These are phyloP conservation scores for Mycosphaerella sp. DNA, from an alignment of 2,329 filamentous ascomycete species.

Conservation along the genomic window DNA sequence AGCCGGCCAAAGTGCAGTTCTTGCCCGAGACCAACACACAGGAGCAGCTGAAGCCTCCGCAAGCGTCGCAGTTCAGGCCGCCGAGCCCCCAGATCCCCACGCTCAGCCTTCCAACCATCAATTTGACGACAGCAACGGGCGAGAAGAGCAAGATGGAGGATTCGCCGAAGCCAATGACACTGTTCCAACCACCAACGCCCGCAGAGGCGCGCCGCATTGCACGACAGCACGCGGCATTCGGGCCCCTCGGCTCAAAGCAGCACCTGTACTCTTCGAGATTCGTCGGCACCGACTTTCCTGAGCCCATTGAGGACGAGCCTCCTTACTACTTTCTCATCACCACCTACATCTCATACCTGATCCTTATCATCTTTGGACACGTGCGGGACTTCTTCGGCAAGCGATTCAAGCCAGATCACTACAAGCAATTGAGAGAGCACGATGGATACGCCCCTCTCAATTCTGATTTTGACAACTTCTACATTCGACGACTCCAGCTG, in stretches of 20 bases:
- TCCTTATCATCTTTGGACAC: slow-evolving; percentile 92
- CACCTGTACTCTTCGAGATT: slow-evolving; percentile 89
- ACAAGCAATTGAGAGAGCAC: slow-evolving; percentile 71
- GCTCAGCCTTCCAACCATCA: slow-evolving; percentile 81
- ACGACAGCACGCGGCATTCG: slow-evolving; percentile 83
- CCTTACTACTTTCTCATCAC: slow-evolving; percentile 96
- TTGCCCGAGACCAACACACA: slow-evolving; percentile 31
- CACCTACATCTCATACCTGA: slow-evolving; percentile 96
- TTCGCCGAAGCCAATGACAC: slow-evolving; percentile 63
- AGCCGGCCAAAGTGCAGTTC: slow-evolving; percentile 25
- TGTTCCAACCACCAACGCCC: slow-evolving; percentile 83
- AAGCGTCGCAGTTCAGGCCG: slow-evolving; percentile 57
- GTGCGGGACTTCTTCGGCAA: slow-evolving; percentile 97
- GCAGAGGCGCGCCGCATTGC: slow-evolving; percentile 71
- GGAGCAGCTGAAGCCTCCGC: slow-evolving; percentile 27
- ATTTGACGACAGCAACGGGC: slow-evolving; percentile 75
- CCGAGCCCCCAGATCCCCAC: slow-evolving; percentile 63
- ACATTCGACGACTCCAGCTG: slow-evolving; percentile 84
- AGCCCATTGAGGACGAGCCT: slow-evolving; percentile 88
- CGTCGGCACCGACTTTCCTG: slow-evolving; percentile 69
- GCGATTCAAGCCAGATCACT: slow-evolving; percentile 80
- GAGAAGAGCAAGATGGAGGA: slow-evolving; percentile 70
- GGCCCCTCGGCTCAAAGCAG: slow-evolving; percentile 68
- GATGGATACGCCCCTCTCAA: slow-evolving; percentile 94
- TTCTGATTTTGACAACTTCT: slow-evolving; percentile 98